Base-by-base conservation (phyloP, 257 asterid species). In the Leptodermis oblonga region DNA sequence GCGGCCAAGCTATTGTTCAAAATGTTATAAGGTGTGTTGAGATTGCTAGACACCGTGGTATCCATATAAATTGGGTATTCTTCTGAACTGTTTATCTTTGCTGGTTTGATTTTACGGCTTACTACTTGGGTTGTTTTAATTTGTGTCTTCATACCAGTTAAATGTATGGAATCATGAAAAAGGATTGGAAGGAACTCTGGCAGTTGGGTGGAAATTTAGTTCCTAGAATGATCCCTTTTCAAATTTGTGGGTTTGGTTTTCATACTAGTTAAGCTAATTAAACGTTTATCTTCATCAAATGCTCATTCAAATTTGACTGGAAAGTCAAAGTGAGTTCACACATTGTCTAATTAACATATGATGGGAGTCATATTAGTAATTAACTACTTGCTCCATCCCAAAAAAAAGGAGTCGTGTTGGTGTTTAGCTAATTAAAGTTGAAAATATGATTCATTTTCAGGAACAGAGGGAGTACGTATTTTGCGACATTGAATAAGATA, bases 61-160 rank as follows among this genome's bases (percentile, higher is more conserved):
- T 89, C 68, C 92, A 86, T 22, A 71, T 92, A 72, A 81, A 87
- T 76, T 92, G 98, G 98, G 98, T 92, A 81, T 52, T 46, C 63
- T 23, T 45, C 51, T 15, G 18, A 0, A 20, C 26, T 5, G 33
- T 9, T n/a, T 56, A 20, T 39, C 53, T 42, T 65, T 11, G 13
- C 1, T 46, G 5, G 25, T 18, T 15, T 22, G 41, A 12, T 65
- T 65, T 65, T 23, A 34, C 14, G 3, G 46, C 46, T 66, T 46
- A 4, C 12, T 46, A 4, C 12, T 45, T 48, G 45, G 46, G 60
- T 66, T 46, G 60, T 66, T 46, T 67, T 22, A 46, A n/a, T 17
- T 2, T 9, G 18, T 5, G 2, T 20, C 11, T 26, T 63, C 22
- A 10, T 22, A 12, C 23, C 33, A 25, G 10, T 1, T 4, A 13